Percentiles rank a stretch among this genome's conserved stretches.
phyloP scores from a whole-genome alignment of 441 rosid genomes.

The Corymbia citriodora region DNA sequence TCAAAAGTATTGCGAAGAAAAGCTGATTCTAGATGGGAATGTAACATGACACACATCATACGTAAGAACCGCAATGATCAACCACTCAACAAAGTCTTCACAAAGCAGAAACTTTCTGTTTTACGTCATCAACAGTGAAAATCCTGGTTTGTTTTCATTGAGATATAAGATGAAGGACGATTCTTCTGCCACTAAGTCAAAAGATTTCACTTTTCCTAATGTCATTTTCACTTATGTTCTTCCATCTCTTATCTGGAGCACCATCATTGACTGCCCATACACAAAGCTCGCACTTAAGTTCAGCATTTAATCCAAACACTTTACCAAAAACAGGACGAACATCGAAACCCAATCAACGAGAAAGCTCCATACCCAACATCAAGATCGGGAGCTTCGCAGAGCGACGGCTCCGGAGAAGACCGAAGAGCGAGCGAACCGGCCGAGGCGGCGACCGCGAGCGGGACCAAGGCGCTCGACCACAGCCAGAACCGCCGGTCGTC shows the following conservation, averaged over 20 bases:
- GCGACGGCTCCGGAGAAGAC: slow-evolving; percentile 37
- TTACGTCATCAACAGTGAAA: neutral
- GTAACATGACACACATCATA: neutral
- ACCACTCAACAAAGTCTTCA: neutral
- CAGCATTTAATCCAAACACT: neutral
- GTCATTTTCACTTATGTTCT: neutral
- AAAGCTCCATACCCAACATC: slow-evolving; percentile 27
- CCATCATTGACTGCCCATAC: neutral
- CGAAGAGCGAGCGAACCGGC: slow-evolving; percentile 46
- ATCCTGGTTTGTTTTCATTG: neutral
- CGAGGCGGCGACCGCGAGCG: slow-evolving; percentile 46
- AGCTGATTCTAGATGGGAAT: neutral
- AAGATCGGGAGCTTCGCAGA: slow-evolving; percentile 39
- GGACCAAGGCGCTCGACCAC: slow-evolving; percentile 39
- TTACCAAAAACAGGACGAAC: neutral
- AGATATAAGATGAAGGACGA: neutral
- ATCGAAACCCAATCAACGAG: neutral
- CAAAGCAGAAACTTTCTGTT: neutral
- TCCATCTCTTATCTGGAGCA: neutral
- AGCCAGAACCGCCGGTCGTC: slow-evolving; percentile 6
- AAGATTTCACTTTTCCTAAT: neutral
- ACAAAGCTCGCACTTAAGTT: neutral
- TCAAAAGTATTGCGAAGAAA: neutral
- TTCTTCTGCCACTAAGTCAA: neutral
- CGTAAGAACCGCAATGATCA: neutral